These are phyloP conservation scores for Globisporangium solare DNA, from an alignment of 352 stramenopile species.

Conservation along the genomic window DNA sequence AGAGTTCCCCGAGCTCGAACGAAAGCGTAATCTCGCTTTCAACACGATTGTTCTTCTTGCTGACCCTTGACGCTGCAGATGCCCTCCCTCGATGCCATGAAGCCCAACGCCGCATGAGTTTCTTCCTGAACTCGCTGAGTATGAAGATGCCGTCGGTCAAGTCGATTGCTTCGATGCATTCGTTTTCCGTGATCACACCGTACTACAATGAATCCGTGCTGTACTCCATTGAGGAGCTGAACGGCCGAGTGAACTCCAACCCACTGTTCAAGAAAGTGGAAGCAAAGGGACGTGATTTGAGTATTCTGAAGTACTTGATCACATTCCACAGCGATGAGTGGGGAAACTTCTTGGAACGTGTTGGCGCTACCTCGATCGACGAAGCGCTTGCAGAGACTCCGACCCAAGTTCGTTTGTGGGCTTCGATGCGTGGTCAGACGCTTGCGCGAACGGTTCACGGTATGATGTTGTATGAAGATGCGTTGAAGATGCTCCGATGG, in stretches of 20 bases:
- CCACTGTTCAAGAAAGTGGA: constrained; percentile 85
- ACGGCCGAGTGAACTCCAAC: constrained; percentile 76
- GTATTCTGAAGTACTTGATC: constrained; percentile 87
- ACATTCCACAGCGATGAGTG: constrained; percentile 87
- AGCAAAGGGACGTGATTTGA: constrained; percentile 76
- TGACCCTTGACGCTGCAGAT: constrained; percentile 82
- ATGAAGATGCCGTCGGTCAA: constrained; percentile 86
- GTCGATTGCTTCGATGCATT: constrained; percentile 84
- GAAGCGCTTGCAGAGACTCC: constrained; percentile 78
- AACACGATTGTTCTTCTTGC: constrained; percentile 77
- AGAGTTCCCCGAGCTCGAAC: constrained; percentile 65
- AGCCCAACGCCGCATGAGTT: constrained; percentile 85
- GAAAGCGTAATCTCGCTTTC: constrained; percentile 75
- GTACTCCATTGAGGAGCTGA: constrained; percentile 82
- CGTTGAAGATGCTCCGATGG: constrained; percentile 86
- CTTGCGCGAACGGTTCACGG: constrained; percentile 82
- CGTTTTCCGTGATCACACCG: constrained; percentile 84
- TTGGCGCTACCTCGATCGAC: constrained; percentile 68
- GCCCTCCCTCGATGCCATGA: constrained; percentile 79
- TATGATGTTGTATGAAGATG: constrained; percentile 90
- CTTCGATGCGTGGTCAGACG: constrained; percentile 83
- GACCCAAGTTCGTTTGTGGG: constrained; percentile 83
- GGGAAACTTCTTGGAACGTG: constrained; percentile 84
- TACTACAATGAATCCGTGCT: constrained; percentile 89
- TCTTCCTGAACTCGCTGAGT: constrained; percentile 86